phyloP scores from a whole-genome alignment of 139 green algal genomes.

The Chlamydomonas schloesseri region DNA sequence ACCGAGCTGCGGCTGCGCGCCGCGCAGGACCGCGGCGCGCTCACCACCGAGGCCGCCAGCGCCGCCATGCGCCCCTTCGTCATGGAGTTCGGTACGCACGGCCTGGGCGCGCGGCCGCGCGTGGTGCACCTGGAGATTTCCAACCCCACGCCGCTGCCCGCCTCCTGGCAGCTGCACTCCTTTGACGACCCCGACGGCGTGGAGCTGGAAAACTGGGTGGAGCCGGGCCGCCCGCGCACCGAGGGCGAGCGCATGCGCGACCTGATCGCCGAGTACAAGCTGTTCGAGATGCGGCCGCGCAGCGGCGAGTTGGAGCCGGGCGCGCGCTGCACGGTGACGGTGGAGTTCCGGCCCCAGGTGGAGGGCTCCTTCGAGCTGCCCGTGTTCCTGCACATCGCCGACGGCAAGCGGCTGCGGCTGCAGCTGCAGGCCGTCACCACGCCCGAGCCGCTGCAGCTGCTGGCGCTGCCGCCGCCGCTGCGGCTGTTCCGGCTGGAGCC shows the following conservation, averaged over 20 bases:
- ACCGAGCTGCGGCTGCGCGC: constrained; percentile 43
- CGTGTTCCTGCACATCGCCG: constrained; percentile 66
- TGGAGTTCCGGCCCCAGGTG: constrained; percentile 48
- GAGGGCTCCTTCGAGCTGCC: constrained; percentile 68
- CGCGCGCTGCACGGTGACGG: constrained; percentile 20
- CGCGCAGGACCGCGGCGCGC: constrained; percentile 43
- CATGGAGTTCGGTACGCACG: constrained; percentile 66
- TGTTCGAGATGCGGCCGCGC: constrained; percentile 71
- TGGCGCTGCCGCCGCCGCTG: constrained; percentile 48
- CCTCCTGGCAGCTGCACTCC: constrained; percentile 68
- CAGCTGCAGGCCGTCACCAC: constrained; percentile 68
- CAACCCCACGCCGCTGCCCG: constrained; percentile 61
- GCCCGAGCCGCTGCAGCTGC: constrained; percentile 28
- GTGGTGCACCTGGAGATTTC: constrained; percentile 57
- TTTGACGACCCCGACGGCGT: constrained; percentile 66
- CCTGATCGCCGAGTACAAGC: constrained; percentile 70
- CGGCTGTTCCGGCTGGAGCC: constrained; percentile 62
- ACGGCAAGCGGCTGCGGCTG: constrained; percentile 77
- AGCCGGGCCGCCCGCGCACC: constrained; percentile 63
- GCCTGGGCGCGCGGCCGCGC: constrained; percentile 23
- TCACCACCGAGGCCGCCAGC: constrained; percentile 58
- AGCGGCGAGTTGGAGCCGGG: constrained; percentile 53
- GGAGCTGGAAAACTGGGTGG: constrained; percentile 85
- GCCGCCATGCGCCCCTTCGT: constrained; percentile 53
- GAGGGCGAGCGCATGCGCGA: constrained; percentile 61